A percentile compares a stretch with the other conserved stretches of the same genome.
Evolutionary conservation across 1,284 basidiomycete species (phyloP).

Genomic region (Termitomyces sp.): DNA sequence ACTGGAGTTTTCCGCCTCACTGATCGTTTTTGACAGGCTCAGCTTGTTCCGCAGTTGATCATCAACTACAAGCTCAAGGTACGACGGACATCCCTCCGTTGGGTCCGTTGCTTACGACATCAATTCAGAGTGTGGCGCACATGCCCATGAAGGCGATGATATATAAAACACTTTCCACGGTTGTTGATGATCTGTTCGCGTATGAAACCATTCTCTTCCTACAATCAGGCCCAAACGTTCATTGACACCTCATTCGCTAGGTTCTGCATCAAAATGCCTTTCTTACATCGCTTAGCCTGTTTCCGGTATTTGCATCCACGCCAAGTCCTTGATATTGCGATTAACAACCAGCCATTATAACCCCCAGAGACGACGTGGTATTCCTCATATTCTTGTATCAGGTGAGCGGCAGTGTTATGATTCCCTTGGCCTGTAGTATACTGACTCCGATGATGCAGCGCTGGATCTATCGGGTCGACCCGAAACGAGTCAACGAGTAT

Average conservation of each 20-base stretch:
- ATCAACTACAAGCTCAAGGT: slow-evolving; percentile 97
- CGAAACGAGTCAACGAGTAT: slow-evolving; percentile 92
- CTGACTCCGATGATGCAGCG: slow-evolving; percentile 43
- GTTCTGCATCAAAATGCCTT: slow-evolving; percentile 95
- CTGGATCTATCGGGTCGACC: slow-evolving; percentile 95
- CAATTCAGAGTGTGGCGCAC: slow-evolving; percentile 73
- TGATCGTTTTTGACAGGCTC: slow-evolving; percentile 47
- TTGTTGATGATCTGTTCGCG: slow-evolving; percentile 93
- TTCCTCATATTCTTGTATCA: slow-evolving; percentile 85
- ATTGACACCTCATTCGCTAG: slow-evolving; percentile 30
- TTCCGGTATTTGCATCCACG: slow-evolving; percentile 46
- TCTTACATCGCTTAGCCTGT: slow-evolving; percentile 84
- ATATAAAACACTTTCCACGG: slow-evolving; percentile 87
- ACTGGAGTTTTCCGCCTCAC: slow-evolving; percentile 13
- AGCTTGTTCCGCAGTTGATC: slow-evolving; percentile 88
- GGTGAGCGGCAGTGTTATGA: slow-evolving; percentile 37
- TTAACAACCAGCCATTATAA: slow-evolving; percentile 17
- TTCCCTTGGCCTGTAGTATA: slow-evolving; percentile 9
- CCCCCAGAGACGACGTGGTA: slow-evolving; percentile 76
- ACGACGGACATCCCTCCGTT: slow-evolving; percentile 17
- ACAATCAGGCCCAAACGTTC: not conserved
- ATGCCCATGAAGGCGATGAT: slow-evolving; percentile 98
- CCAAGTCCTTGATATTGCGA: slow-evolving; percentile 6
- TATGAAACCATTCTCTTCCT: slow-evolving; percentile 30
- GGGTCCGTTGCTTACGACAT: slow-evolving; percentile 2